Evolutionary conservation across 164 flowering plant species (phyloP).

Genomic region (Malania oleifera): DNA sequence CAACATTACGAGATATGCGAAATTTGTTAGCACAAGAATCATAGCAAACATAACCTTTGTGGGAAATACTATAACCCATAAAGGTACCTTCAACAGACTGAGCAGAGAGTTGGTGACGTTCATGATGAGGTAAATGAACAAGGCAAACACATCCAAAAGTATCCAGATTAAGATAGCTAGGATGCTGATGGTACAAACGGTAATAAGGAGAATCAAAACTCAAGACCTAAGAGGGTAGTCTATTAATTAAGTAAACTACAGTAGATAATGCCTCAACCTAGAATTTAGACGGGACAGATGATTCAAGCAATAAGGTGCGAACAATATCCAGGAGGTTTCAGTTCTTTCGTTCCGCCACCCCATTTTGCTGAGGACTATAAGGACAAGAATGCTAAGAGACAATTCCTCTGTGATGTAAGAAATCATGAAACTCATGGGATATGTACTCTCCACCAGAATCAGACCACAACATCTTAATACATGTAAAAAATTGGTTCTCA

Average conservation of each 20-base stretch:
- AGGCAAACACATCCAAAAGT: too few relatives aligned
- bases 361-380: background rate
- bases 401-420: background rate
- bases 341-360: background rate
- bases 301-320: background rate
- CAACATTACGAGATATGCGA: too few relatives aligned
- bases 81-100: too few relatives aligned
- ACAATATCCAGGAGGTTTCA: background rate
- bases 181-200: too few relatives aligned
- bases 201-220: too few relatives aligned
- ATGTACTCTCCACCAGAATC: constrained; percentile 1
- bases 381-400: background rate
- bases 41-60: too few relatives aligned
- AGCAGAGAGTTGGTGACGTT: too few relatives aligned
- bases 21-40: too few relatives aligned
- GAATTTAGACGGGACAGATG: background rate
- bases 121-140: too few relatives aligned
- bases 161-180: too few relatives aligned
- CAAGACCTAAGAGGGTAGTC: background rate
- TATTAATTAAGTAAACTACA: background rate
- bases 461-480: background rate
- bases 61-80: too few relatives aligned
- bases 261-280: background rate
- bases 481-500: background rate
- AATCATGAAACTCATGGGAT: background rate